A percentile compares a stretch with the other conserved stretches of the same genome.
phyloP scores from a whole-genome alignment of 495 filamentous ascomycete species.

The Hyaloscypha bicolor region DNA sequence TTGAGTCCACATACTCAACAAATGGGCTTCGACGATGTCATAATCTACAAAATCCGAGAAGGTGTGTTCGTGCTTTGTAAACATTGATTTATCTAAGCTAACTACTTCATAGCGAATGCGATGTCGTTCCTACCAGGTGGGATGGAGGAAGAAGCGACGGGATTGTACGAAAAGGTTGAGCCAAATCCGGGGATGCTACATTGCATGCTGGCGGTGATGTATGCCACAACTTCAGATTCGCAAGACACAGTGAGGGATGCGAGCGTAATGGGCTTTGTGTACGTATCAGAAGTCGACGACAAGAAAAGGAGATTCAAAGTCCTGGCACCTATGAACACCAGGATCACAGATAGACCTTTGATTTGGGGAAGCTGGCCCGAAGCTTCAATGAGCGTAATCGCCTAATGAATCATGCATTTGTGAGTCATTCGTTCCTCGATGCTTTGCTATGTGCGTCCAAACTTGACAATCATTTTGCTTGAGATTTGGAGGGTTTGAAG shows the following conservation, averaged over 20 bases:
- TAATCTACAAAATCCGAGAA: slow-evolving; percentile 66
- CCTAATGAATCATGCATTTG: slow-evolving; percentile 29
- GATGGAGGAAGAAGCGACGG: slow-evolving; percentile 35
- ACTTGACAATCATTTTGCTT: not conserved
- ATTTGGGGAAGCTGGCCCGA: slow-evolving; percentile 63
- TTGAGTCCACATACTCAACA: slow-evolving; percentile 84
- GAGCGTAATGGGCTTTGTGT: slow-evolving; percentile 89
- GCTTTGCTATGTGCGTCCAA: not conserved
- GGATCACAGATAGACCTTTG: slow-evolving; percentile 69
- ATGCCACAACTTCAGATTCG: slow-evolving; percentile 64
- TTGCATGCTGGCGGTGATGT: slow-evolving; percentile 79
- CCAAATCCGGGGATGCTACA: slow-evolving; percentile 62
- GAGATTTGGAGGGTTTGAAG: slow-evolving; percentile 3
- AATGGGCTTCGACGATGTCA: slow-evolving; percentile 70
- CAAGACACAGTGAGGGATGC: slow-evolving; percentile 77
- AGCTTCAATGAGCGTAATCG: slow-evolving; percentile 36
- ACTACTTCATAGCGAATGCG: slow-evolving; percentile 34
- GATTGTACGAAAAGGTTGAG: slow-evolving; percentile 59
- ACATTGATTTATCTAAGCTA: not conserved
- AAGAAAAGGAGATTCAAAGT: slow-evolving; percentile 80
- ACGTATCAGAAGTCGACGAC: slow-evolving; percentile 86
- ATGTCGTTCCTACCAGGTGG: slow-evolving; percentile 37
- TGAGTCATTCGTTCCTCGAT: not conserved
- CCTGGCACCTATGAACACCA: slow-evolving; percentile 77
- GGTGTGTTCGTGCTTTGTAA: slow-evolving; percentile 37